Base-by-base conservation (phyloP, 352 stramenopile genomes). In the Blastocystis sp. region DNA sequence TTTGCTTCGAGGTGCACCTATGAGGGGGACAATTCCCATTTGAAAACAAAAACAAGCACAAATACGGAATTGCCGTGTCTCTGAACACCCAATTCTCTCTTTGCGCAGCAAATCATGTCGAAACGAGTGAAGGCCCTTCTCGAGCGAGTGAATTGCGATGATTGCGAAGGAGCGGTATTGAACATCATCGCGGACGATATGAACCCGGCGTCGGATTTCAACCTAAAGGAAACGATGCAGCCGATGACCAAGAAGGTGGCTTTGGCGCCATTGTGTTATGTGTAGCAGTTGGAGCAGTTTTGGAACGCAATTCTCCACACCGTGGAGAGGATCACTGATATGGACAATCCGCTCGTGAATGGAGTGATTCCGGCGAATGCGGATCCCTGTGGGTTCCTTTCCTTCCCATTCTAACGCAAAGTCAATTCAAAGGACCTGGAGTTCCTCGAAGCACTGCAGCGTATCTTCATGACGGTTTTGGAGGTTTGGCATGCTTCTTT, bases 171-270 rank as follows among this genome's bases (percentile, higher is more conserved):
- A n/a, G 70, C 28, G 28, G 70, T 81, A 11, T 52, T 81, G 21
- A 34, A 11, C n/a, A 81, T 81, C 21, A 17, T 81, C n/a, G 70
- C 70, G n/a, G 70, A 81, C 48, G 70, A 81, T 19, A 65, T 81
- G 48, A 81, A 81, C 42, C 70, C 70, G n/a, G 14, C 70, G 0
- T 63, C 10, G 34, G 14, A 62, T 62, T 81, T 81, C 48, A 60
- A 63, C 65, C 48, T 81, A 3, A 81, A 81, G 43, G 70, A 81
- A 42, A 64, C 48, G 11, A 81, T 81, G 70, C 70, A 81, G 48
- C 42, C 38, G 14, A 81, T 81, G 70, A 81, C 70, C 24, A 62
- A 57, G 45, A 63, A 65, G 28, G 70, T 81, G 2, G n/a, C 10
- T 54, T 4, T 63, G 14, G n/a, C 11, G 1, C 24, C 21, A n/a